phyloP scores from a whole-genome alignment of 495 filamentous ascomycete genomes.

The Penicillium angulare region DNA sequence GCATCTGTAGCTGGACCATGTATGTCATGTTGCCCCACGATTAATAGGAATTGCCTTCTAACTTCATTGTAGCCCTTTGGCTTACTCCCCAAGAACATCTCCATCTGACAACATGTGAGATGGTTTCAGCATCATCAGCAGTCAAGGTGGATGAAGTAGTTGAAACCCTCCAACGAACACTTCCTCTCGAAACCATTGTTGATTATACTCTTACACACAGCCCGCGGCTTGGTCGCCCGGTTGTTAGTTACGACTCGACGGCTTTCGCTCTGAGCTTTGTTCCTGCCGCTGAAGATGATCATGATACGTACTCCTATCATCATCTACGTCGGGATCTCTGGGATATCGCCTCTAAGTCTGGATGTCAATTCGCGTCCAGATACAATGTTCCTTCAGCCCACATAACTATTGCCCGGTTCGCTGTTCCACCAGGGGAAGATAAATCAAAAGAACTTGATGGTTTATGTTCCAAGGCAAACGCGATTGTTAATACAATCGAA shows the following conservation, averaged over 20 bases:
- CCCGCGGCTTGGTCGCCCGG: slow-evolving; percentile 73
- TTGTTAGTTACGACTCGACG: slow-evolving; percentile 78
- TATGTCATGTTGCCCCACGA: slow-evolving; percentile 35
- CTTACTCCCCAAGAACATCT: slow-evolving; percentile 72
- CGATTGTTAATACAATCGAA: slow-evolving; percentile 67
- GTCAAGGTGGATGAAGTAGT: slow-evolving; percentile 61
- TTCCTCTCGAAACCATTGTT: slow-evolving; percentile 52
- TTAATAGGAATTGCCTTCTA: slow-evolving; percentile 3
- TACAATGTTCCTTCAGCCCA: slow-evolving; percentile 88
- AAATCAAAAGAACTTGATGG: slow-evolving; percentile 15
- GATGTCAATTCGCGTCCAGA: slow-evolving; percentile 63
- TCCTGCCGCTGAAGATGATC: slow-evolving; percentile 56
- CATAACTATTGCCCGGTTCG: slow-evolving; percentile 80
- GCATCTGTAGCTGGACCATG: slow-evolving; percentile 57
- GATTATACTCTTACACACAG: slow-evolving; percentile 61
- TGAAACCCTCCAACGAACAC: slow-evolving; percentile 44
- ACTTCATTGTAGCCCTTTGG: slow-evolving; percentile 66
- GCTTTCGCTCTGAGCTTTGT: slow-evolving; percentile 85
- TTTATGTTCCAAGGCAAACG: slow-evolving; percentile 47
- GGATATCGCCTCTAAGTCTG: slow-evolving; percentile 51
- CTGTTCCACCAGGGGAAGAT: slow-evolving; percentile 50
- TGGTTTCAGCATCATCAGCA: slow-evolving; percentile 66
- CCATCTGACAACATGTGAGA: slow-evolving; percentile 83
- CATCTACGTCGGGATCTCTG: slow-evolving; percentile 82
- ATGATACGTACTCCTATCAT: slow-evolving; percentile 78